phyloP scores from a whole-genome alignment of 2,329 filamentous ascomycete species.

The Colletotrichum melonis region DNA sequence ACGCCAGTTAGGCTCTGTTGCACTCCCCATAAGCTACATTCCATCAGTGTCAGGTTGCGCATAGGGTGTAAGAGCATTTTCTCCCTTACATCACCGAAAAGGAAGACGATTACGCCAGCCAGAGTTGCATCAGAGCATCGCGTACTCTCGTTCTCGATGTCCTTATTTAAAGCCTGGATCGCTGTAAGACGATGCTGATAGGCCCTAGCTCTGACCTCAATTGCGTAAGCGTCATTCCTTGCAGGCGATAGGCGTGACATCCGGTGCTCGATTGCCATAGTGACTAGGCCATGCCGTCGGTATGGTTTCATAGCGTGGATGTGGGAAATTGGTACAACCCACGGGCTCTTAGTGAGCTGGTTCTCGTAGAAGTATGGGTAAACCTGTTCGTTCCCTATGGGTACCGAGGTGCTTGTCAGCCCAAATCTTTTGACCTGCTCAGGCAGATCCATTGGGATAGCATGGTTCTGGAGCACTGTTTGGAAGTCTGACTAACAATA shows the following conservation, averaged over 20 bases:
- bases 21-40: slow-evolving; percentile 39
- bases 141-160: slow-evolving; percentile 38
- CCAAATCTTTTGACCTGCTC: neutral
- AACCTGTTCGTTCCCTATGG: slow-evolving; percentile 26
- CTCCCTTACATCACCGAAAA: slow-evolving; percentile 12
- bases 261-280: slow-evolving; percentile 47
- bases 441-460: neutral
- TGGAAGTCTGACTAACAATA: slow-evolving; percentile 24
- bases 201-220: slow-evolving; percentile 41
- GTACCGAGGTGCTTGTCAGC: neutral
- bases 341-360: slow-evolving; percentile 22
- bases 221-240: slow-evolving; percentile 30
- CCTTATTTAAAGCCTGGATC: slow-evolving; percentile 44
- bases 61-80: neutral
- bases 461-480: neutral
- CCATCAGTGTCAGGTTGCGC: neutral
- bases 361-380: slow-evolving; percentile 5
- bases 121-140: slow-evolving; percentile 12
- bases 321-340: slow-evolving; percentile 6
- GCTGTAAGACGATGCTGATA: slow-evolving; percentile 44
- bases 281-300: slow-evolving; percentile 38
- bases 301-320: neutral
- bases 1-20: slow-evolving; percentile 47
- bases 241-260: slow-evolving; percentile 39
- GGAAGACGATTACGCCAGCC: slow-evolving; percentile 16